Percentiles rank a stretch among this genome's conserved stretches.
phyloP scores from a whole-genome alignment of 371 early-diverging fungal genomes.

The Dichotomocladium elegans region DNA sequence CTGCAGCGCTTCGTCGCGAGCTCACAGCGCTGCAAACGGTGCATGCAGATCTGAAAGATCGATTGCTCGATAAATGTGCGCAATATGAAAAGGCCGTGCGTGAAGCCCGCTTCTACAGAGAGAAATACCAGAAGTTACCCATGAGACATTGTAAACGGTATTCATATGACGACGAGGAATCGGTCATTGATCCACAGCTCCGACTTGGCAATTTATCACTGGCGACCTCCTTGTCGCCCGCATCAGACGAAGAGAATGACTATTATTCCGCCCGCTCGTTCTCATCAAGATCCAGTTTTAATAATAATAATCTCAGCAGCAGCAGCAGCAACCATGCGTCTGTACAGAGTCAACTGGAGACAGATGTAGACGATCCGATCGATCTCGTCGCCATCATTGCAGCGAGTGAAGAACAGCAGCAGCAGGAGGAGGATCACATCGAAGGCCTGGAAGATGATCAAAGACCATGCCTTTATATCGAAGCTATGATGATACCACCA shows the following conservation, averaged over 20 bases:
- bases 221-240: neutral
- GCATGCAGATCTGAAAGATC: neutral
- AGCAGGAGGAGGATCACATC: no score
- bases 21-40: neutral
- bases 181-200: no score
- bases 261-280: neutral
- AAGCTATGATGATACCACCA: neutral
- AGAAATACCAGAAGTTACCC: conserved; percentile 1
- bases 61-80: neutral
- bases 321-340: neutral
- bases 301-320: no score
- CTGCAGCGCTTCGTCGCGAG: neutral
- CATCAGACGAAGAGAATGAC: neutral
- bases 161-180: neutral
- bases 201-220: no score
- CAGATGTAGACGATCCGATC: neutral
- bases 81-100: conserved; percentile 16
- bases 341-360: neutral
- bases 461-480: no score
- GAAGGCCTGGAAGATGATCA: no score
- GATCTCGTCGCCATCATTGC: neutral
- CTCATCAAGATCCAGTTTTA: no score
- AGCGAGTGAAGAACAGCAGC: no score
- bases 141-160: neutral
- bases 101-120: conserved; percentile 10